phyloP scores from a whole-genome alignment of 75 land plant species.

The Larix kaempferi region DNA sequence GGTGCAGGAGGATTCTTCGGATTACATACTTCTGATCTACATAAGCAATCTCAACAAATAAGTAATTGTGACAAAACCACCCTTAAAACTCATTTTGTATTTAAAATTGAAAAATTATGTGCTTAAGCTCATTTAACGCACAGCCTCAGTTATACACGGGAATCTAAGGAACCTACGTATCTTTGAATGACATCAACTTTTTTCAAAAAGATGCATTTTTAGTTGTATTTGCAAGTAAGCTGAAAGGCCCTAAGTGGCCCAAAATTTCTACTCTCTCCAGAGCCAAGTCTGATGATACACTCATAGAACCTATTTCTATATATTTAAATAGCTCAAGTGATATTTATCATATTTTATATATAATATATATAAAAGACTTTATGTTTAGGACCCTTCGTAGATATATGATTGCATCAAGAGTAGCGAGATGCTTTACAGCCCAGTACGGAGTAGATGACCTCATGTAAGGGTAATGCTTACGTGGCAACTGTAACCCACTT shows the following conservation, averaged over 20 bases:
- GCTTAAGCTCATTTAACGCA: background rate
- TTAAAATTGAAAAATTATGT: background rate
- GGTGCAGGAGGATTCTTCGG: constrained; percentile 11
- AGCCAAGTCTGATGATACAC: too few relatives aligned
- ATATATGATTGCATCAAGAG: too few relatives aligned
- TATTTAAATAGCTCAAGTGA: too few relatives aligned
- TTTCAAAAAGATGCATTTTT: background rate
- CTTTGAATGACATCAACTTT: background rate
- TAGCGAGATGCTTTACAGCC: too few relatives aligned
- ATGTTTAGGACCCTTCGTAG: too few relatives aligned
- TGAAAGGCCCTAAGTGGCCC: background rate
- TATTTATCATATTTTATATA: too few relatives aligned
- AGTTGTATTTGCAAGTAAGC: background rate
- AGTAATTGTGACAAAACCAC: background rate
- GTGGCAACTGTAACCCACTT: too few relatives aligned
- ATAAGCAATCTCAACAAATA: background rate
- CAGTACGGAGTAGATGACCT: too few relatives aligned
- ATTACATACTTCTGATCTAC: constrained; percentile 9
- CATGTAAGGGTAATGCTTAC: too few relatives aligned
- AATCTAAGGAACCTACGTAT: background rate
- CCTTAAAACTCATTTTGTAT: background rate
- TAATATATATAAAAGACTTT: too few relatives aligned
- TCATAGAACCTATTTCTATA: too few relatives aligned
- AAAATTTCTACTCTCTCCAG: background rate
- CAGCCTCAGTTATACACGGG: background rate